Conservation (phyloP, 2,329 filamentous ascomycete genomes). For the Pseudogymnoascus sp. region DNA sequence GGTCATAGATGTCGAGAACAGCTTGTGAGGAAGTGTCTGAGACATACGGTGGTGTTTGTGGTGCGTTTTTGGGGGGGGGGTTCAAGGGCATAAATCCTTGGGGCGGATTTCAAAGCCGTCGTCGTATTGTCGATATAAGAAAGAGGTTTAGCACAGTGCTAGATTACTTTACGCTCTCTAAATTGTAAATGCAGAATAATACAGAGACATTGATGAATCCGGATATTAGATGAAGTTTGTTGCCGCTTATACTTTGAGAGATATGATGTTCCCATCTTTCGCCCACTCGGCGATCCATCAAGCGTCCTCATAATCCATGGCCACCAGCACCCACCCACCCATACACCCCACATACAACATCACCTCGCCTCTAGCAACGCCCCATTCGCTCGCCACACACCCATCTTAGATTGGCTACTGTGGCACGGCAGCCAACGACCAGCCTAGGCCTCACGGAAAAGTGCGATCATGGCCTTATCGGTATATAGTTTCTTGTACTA, state of each 20-base stretch:
- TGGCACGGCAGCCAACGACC: neutral
- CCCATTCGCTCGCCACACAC: neutral
- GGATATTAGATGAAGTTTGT: neutral
- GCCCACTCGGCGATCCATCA: neutral
- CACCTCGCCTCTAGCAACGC: neutral
- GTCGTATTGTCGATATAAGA: neutral
- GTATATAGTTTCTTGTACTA: neutral
- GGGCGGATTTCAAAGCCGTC: neutral
- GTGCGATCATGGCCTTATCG: neutral
- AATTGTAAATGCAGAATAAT: neutral
- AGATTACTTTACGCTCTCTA: neutral
- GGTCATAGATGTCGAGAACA: slow-evolving; percentile 56
- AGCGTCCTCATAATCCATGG: neutral
- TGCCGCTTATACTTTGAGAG: neutral
- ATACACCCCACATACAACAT: neutral
- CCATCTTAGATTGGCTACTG: neutral
- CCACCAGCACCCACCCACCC: neutral
- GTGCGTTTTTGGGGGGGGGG: neutral
- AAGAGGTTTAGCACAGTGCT: neutral
- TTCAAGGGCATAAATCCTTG: neutral
- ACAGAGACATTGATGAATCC: neutral
- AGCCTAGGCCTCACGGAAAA: neutral
- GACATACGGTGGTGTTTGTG: neutral
- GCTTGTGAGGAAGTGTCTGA: slow-evolving; percentile 19
- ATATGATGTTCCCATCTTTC: neutral